Percentiles rank a stretch among this genome's conserved stretches.
phyloP scores from a whole-genome alignment of 352 stramenopile genomes.

The Pythium rhizo-oryzae region DNA sequence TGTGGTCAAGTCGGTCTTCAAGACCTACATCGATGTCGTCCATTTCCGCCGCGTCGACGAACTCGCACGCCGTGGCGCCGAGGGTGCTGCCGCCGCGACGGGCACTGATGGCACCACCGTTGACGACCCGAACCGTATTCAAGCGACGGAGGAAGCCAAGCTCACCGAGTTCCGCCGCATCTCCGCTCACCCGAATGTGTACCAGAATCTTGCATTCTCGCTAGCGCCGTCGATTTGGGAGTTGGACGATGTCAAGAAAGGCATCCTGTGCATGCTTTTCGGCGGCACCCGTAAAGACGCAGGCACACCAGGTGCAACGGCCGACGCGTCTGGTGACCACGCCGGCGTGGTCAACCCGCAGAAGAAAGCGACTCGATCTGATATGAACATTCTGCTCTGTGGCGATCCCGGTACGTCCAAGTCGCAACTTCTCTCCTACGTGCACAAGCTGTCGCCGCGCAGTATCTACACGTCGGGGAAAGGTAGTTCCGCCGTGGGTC shows the following conservation, averaged over 20 bases:
- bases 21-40: constrained; percentile 99
- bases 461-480: constrained; percentile 99
- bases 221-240: constrained; percentile 91
- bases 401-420: constrained; percentile 98
- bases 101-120: constrained; percentile 20
- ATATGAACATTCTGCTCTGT: constrained; percentile 99
- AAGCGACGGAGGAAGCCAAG: constrained; percentile 57
- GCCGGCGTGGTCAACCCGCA: neutral
- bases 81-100: constrained; percentile 26
- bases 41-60: constrained; percentile 96
- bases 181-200: constrained; percentile 77
- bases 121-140: constrained; percentile 48
- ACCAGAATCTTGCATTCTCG: constrained; percentile 82
- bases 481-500: constrained; percentile 96
- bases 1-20: constrained; percentile 97
- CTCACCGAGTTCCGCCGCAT: constrained; percentile 75
- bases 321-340: constrained; percentile 40
- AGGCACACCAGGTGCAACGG: constrained; percentile 20
- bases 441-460: constrained; percentile 95
- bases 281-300: constrained; percentile 92
- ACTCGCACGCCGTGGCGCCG: constrained; percentile 46
- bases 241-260: constrained; percentile 99
- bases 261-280: constrained; percentile 98
- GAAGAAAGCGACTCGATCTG: constrained; percentile 87
- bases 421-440: constrained; percentile 97